Conservation (phyloP, 495 filamentous ascomycete genomes). For the Xylaria venustula region DNA sequence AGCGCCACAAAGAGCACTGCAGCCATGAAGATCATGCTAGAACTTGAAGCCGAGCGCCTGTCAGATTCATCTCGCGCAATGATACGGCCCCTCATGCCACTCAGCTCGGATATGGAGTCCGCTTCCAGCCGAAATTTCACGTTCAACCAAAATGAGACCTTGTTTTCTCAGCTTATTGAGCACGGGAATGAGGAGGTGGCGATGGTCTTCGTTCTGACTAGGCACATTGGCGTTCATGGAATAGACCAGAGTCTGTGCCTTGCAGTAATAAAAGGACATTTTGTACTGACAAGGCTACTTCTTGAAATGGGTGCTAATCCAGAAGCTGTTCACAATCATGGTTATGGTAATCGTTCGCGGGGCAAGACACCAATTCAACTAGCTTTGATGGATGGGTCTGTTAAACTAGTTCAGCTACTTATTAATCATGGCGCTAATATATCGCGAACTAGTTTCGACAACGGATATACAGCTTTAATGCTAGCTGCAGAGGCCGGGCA, state of each 20-base stretch:
- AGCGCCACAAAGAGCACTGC: constrained; percentile 22
- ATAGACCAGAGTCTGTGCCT: not conserved
- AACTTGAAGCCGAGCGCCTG: not conserved
- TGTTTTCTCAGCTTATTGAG: not conserved
- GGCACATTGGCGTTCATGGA: not conserved
- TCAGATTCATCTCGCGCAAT: not conserved
- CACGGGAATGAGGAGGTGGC: not conserved
- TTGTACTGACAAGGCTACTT: not conserved
- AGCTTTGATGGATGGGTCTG: too few relatives aligned
- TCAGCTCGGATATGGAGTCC: not conserved
- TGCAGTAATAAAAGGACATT: not conserved
- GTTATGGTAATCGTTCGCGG: too few relatives aligned
- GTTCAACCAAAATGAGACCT: not conserved
- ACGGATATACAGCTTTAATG: too few relatives aligned
- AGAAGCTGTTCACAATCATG: too few relatives aligned
- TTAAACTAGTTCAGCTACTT: too few relatives aligned
- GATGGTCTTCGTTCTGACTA: not conserved
- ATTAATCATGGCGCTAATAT: not conserved
- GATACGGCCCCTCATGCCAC: not conserved
- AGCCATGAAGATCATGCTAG: not conserved
- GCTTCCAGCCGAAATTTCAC: not conserved
- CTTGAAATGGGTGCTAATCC: not conserved
- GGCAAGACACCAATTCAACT: too few relatives aligned
- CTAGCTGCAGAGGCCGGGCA: too few relatives aligned
- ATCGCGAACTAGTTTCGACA: too few relatives aligned